Percentiles rank a stretch among this genome's conserved stretches.
Conservation (phyloP, 2,329 filamentous ascomycete species). For the Aspergillus eucalypticola region DNA sequence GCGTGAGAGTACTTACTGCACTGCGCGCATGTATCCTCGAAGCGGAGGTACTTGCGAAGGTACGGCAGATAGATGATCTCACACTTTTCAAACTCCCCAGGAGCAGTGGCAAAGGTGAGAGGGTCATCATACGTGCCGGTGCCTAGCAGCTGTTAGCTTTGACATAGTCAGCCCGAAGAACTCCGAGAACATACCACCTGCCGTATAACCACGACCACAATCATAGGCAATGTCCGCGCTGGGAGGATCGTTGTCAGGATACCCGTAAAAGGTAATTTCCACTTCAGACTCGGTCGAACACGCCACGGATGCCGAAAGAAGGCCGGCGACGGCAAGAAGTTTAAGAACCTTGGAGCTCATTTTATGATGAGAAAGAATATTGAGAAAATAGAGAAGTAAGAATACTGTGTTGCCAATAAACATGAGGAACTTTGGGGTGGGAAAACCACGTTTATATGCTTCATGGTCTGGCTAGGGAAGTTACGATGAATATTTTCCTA, state of each 20-base stretch:
- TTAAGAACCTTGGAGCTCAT: background rate
- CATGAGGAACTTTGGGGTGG: no score
- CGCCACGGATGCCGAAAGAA: background rate
- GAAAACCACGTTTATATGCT: background rate
- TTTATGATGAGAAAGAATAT: background rate
- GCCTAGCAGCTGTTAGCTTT: background rate
- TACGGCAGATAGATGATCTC: conserved; percentile 18
- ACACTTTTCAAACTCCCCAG: conserved; percentile 15
- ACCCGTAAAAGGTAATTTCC: conserved; percentile 13
- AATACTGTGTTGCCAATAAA: no score
- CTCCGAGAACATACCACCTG: background rate
- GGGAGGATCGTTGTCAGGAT: conserved; percentile 14
- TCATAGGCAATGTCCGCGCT: conserved; percentile 9
- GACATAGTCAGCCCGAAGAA: background rate
- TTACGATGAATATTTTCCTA: no score
- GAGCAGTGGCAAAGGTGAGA: conserved; percentile 14
- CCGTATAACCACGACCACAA: conserved; percentile 11
- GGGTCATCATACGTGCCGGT: conserved; percentile 15
- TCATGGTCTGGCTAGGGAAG: no score
- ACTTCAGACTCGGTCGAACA: background rate
- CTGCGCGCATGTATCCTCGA: conserved; percentile 16
- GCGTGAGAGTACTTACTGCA: conserved; percentile 9
- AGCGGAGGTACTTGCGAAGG: conserved; percentile 14
- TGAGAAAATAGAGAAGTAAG: background rate
- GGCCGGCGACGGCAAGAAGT: background rate